Base-by-base conservation (phyloP, 495 filamentous ascomycete genomes). In the Tuber calosporum region DNA sequence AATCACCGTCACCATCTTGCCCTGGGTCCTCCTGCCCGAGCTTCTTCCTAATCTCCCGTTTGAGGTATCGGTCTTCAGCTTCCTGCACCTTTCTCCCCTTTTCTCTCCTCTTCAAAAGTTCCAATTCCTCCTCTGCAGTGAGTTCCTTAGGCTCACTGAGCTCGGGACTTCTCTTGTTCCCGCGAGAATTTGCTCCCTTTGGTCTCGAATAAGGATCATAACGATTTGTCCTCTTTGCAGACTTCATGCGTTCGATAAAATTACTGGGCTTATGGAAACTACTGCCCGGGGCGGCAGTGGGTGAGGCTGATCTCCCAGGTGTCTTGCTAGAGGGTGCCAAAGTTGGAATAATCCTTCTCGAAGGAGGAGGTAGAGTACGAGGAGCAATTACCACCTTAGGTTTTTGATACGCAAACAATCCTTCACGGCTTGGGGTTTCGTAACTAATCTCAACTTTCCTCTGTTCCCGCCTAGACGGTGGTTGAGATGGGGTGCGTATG, bases 171-270 rank as follows among this genome's bases (percentile, higher is more conserved):
- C 72, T 71, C 41, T 71, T 78, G 41, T 66, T 69, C 22, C 13
- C 34, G 15, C 70, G 17, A 36, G 70, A 43, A 37, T 40, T 76
- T 62, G 53, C 6, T 30, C 53, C 26, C 7, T 34, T 62, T 30
- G 53, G 53, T 37, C 76, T 71, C n/a, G 75, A 67, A 30, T 80
- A 80, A 36, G 79, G 79, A 43, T 78, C 73, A 39, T 78, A 81
- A 22, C 79, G 79, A 8, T 74, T 70, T 6, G 72, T 66, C 48
- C 72, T 80, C 37, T 72, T 77, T 5, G 72, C 73, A 6, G 74
- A 73, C 22, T 74, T 70, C 79, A 81, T 81, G 34, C 79, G 79
- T 30, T 77, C 78, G 42, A 81, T 81, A 20, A 81, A 81, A 41
- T 80, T 81, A 26, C 77, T 79, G n/a, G 76, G 76, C 68, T 73